A percentile compares a stretch with the other conserved stretches of the same genome.
These are phyloP conservation scores for Poronia punctata DNA, from an alignment of 495 filamentous ascomycete genomes.

Conservation along the genomic window DNA sequence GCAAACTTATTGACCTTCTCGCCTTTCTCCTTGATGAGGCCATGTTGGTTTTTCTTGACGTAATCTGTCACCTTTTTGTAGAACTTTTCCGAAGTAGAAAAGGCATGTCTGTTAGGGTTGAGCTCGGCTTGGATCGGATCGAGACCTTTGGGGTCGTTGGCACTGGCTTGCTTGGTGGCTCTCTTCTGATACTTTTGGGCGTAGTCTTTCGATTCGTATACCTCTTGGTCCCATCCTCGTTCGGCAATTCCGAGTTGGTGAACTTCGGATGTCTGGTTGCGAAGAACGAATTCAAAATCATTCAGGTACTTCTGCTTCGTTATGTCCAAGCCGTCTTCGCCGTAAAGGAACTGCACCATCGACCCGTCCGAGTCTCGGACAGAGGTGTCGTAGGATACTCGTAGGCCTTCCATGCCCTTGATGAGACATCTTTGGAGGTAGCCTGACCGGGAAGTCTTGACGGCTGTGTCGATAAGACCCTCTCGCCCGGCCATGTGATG, in stretches of 20 bases:
- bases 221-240: constrained; percentile 36
- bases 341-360: constrained; percentile 91
- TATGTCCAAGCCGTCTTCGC: constrained; percentile 92
- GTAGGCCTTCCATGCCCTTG: constrained; percentile 97
- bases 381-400: constrained; percentile 85
- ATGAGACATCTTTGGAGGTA: constrained; percentile 97
- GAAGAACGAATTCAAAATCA: constrained; percentile 83
- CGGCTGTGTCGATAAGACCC: constrained; percentile 97
- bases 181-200: constrained; percentile 77
- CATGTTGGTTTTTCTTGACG: constrained; percentile 66
- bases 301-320: constrained; percentile 87
- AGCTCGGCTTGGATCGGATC: constrained; percentile 72
- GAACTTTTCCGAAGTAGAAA: constrained; percentile 86
- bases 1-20: constrained; percentile 39
- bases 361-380: constrained; percentile 91
- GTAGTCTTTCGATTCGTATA: constrained; percentile 44
- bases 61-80: constrained; percentile 57
- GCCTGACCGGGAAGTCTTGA: constrained; percentile 94
- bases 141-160: constrained; percentile 55
- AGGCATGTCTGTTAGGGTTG: constrained; percentile 68
- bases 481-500: constrained; percentile 99
- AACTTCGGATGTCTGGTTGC: constrained; percentile 56
- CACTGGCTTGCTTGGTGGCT: constrained; percentile 65
- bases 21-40: constrained; percentile 72
- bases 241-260: constrained; percentile 30